Conservation (phyloP, 140 eudicot species). For the Flaveria floridana region DNA sequence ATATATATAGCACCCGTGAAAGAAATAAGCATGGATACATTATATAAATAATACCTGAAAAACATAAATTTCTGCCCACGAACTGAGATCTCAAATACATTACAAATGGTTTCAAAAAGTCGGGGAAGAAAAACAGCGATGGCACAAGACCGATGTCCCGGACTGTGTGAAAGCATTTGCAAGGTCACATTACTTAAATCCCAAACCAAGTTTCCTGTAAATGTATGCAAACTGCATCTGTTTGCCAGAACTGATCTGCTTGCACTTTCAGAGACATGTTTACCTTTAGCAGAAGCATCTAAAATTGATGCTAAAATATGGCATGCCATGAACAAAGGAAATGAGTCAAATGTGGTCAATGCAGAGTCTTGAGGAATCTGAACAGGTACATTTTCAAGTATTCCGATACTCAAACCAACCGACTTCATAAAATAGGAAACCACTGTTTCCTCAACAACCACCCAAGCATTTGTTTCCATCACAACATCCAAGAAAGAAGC, state of each 20-base stretch:
- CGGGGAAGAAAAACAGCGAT: constrained; percentile 62
- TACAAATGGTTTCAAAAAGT: constrained; percentile 52
- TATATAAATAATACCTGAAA: constrained; percentile 48
- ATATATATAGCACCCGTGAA: not conserved
- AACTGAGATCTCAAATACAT: constrained; percentile 51
- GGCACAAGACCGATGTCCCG: constrained; percentile 81
- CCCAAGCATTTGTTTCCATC: constrained; percentile 68
- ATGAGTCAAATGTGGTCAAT: constrained; percentile 22
- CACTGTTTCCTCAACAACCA: constrained; percentile 55
- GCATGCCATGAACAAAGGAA: constrained; percentile 62
- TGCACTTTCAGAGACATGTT: constrained; percentile 25
- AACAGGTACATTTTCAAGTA: constrained; percentile 44
- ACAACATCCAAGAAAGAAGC: constrained; percentile 65
- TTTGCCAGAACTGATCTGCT: constrained; percentile 32
- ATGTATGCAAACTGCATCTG: constrained; percentile 31
- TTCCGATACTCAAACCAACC: constrained; percentile 57
- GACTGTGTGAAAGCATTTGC: constrained; percentile 65
- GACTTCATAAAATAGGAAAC: constrained; percentile 61
- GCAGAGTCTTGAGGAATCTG: constrained; percentile 22
- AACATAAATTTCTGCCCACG: constrained; percentile 40
- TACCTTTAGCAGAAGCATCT: constrained; percentile 51
- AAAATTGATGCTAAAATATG: constrained; percentile 55
- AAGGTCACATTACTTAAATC: constrained; percentile 59
- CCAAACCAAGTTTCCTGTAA: constrained; percentile 61
- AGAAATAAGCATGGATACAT: not conserved